These are phyloP conservation scores for Linum usitatissimum DNA, from an alignment of 345 rosid genomes.

Conservation along the genomic window DNA sequence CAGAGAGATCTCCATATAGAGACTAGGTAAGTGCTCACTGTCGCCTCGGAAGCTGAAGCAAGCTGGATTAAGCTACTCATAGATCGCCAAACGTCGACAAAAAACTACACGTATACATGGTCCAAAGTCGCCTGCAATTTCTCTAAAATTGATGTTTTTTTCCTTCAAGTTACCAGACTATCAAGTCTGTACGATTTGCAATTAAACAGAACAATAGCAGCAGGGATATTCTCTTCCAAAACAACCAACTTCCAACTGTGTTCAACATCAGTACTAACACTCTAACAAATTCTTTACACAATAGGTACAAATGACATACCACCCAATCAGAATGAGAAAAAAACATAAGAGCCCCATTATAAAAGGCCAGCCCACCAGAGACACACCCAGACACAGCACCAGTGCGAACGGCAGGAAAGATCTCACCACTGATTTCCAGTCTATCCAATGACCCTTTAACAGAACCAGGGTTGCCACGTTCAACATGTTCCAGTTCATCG, in stretches of 20 bases:
- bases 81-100: slow-evolving; percentile 48
- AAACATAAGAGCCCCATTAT: slow-evolving; percentile 57
- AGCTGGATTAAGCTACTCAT: slow-evolving; percentile 40
- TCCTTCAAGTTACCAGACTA: too few species aligned
- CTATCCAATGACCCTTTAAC: slow-evolving; percentile 61
- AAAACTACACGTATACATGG: slow-evolving; percentile 11
- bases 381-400: slow-evolving; percentile 48
- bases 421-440: slow-evolving; percentile 40
- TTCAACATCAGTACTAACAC: slow-evolving; percentile 21
- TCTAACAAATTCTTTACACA: slow-evolving; percentile 46
- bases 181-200: too few species aligned
- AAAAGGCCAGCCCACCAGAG: slow-evolving; percentile 72
- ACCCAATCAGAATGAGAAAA: slow-evolving; percentile 46
- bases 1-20: slow-evolving; percentile 86
- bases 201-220: too few species aligned
- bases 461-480: slow-evolving; percentile 52
- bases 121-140: too few species aligned
- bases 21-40: slow-evolving; percentile 53
- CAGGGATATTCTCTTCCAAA: too few species aligned
- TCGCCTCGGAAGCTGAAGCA: slow-evolving; percentile 52
- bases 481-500: slow-evolving; percentile 88
- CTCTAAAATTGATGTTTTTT: too few species aligned
- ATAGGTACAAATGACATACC: slow-evolving; percentile 65
- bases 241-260: not conserved
- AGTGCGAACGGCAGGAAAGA: slow-evolving; percentile 61